These are phyloP conservation scores for Sporothrix euskadiensis DNA, from an alignment of 2,329 filamentous ascomycete species.

Conservation along the genomic window DNA sequence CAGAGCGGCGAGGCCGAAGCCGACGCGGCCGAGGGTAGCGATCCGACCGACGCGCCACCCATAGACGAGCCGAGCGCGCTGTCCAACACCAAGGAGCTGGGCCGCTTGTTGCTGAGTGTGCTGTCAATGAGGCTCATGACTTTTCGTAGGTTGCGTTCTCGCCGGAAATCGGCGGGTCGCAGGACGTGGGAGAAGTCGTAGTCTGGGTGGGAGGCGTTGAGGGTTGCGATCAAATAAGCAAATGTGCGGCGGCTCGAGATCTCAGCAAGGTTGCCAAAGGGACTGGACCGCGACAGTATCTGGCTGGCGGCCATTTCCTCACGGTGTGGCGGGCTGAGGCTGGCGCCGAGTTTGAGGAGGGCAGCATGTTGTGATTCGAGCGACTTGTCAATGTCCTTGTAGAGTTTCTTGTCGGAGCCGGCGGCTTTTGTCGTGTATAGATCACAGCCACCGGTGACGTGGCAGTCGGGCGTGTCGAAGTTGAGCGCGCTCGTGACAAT, in stretches of 20 bases:
- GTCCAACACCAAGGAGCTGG: conserved; percentile 50
- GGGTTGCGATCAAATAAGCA: conserved; percentile 91
- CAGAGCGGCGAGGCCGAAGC: conserved; percentile 62
- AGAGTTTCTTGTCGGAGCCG: conserved; percentile 93
- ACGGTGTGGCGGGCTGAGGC: conserved; percentile 79
- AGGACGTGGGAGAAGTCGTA: conserved; percentile 96
- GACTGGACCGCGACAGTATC: conserved; percentile 81
- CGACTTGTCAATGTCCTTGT: conserved; percentile 90
- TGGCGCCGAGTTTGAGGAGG: conserved; percentile 80
- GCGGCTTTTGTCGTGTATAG: conserved; percentile 97
- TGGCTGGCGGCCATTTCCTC: conserved; percentile 66
- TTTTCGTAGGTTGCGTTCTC: conserved; percentile 73
- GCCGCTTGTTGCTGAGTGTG: conserved; percentile 82
- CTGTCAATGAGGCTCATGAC: conserved; percentile 88
- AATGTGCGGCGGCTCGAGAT: conserved; percentile 87
- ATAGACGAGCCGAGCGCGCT: conserved; percentile 45
- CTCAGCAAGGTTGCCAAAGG: conserved; percentile 88
- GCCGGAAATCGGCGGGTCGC: conserved; percentile 84
- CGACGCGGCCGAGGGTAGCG: conserved; percentile 20
- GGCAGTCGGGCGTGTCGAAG: conserved; percentile 90
- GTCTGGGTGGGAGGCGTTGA: conserved; percentile 93
- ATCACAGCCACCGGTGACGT: conserved; percentile 90
- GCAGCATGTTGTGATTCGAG: conserved; percentile 90
- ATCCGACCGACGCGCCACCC: conserved; percentile 30
- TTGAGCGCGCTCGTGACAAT: conserved; percentile 89